Conservation (phyloP, 805 yeast genomes). For the Metschnikowia anglica region DNA sequence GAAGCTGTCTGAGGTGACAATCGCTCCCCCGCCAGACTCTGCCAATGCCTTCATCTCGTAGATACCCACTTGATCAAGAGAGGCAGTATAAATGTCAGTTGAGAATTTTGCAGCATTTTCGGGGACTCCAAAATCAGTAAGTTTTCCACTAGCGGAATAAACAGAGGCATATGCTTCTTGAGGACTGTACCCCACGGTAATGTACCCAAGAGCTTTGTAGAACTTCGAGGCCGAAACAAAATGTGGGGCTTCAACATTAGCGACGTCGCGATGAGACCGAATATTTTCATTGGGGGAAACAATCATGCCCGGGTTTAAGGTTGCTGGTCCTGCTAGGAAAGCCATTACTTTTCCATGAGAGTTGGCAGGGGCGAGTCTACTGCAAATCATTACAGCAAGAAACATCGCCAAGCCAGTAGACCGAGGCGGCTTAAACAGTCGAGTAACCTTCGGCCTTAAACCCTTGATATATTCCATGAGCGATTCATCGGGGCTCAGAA, state of each 20-base stretch:
- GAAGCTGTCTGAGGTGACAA: conserved; percentile 33
- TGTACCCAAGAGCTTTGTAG: conserved; percentile 28
- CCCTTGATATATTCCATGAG: conserved; percentile 15
- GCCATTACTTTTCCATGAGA: conserved; percentile 29
- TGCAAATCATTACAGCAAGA: conserved; percentile 25
- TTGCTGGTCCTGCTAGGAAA: conserved; percentile 42
- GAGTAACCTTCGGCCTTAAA: conserved; percentile 27
- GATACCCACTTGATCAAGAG: conserved; percentile 43
- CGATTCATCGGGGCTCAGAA: conserved; percentile 5
- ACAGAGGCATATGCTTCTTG: conserved; percentile 19
- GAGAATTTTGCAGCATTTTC: conserved; percentile 27
- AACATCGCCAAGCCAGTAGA: conserved; percentile 37
- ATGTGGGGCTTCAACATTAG: conserved; percentile 29
- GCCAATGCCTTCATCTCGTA: conserved; percentile 42
- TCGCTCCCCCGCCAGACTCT: conserved; percentile 33
- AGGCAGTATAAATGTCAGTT: conserved; percentile 35
- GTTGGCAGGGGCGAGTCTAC: conserved; percentile 21
- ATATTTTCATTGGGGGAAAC: conserved; percentile 23
- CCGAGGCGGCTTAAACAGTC: conserved; percentile 33
- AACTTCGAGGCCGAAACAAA: conserved; percentile 29
- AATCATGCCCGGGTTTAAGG: conserved; percentile 37
- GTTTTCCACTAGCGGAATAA: conserved; percentile 21
- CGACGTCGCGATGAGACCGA: conserved; percentile 38
- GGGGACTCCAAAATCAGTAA: conserved; percentile 23
- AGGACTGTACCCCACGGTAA: conserved; percentile 30